Evolutionary conservation across 1,284 basidiomycete species (phyloP), one percentile per base, ranked within the genome.

Genomic region (Tetrapyrgos nigripes): DNA sequence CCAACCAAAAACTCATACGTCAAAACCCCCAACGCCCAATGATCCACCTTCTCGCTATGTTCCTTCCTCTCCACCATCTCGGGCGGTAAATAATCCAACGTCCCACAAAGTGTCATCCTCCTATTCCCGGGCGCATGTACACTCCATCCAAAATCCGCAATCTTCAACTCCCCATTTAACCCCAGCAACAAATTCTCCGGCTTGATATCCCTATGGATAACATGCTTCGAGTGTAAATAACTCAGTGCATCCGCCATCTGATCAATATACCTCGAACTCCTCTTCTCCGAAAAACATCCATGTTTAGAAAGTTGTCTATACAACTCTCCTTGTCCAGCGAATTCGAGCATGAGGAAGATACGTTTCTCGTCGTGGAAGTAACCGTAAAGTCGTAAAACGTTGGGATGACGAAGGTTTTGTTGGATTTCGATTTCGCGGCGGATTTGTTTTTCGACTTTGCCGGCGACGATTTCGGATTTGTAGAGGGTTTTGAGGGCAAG

Each of bases 171-270:
- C 46, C 97, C 97, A 64, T 96, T 93, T 68, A 99, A 88, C 14
- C 96, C 97, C 9, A 99, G 80, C 8, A 99, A 83, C 51, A 99
- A 77, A 72, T 99, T 99, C 77, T 98, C 97, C 0, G 97, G 97
- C 76, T 99, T 99, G 81, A 99, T 99, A 70, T 99, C 97, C 24
- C 97, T 89, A 72, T 99, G 97, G 60, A 99, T 99, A 65, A 99
- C 94, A 70, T 99, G 96, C 73, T 99, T 99, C 57, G 83, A 81
- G 73, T 99, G 97, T 2, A 99, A 83, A 72, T 99, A 99, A 9
- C 81, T 81, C 46, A 99, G 80, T 1, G 97, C 97, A 72, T 99
- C 97, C 14, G 97, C 93, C 96, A 99, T 98, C 75, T 99, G 97
- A 66, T 95, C 93, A 66, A 98, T 92, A 76, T 99, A 99, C 70